These are phyloP conservation scores for Alternaria sp. DNA, from an alignment of 2,329 filamentous ascomycete species.

Conservation along the genomic window DNA sequence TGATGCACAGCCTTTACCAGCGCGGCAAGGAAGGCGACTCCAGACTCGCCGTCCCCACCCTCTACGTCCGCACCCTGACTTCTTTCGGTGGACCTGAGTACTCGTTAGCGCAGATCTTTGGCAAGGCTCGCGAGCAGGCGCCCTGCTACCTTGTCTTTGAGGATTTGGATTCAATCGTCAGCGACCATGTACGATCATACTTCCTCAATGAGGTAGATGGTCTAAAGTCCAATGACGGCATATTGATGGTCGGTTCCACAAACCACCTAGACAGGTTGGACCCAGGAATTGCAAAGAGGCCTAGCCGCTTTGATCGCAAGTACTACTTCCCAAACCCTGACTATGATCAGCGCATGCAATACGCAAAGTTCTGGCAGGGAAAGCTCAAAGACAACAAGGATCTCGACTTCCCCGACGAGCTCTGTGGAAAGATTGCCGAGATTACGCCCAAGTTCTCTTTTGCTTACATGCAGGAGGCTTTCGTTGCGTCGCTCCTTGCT, in stretches of 20 bases:
- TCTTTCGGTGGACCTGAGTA: slow-evolving; percentile 61
- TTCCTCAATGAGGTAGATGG: slow-evolving; percentile 78
- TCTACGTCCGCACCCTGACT: slow-evolving; percentile 59
- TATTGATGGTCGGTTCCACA: slow-evolving; percentile 71
- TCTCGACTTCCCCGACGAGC: slow-evolving; percentile 51
- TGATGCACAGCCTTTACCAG: slow-evolving; percentile 68
- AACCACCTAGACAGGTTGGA: slow-evolving; percentile 71
- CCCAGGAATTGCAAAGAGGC: slow-evolving; percentile 63
- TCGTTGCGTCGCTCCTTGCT: slow-evolving; percentile 49
- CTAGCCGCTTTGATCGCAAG: slow-evolving; percentile 56
- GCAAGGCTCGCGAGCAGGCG: slow-evolving; percentile 65
- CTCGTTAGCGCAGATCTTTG: slow-evolving; percentile 46
- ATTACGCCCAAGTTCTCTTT: slow-evolving; percentile 55
- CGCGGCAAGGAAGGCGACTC: slow-evolving; percentile 48
- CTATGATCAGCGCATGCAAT: slow-evolving; percentile 48
- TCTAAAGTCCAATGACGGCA: slow-evolving; percentile 71
- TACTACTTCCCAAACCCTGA: slow-evolving; percentile 54
- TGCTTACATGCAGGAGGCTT: slow-evolving; percentile 55
- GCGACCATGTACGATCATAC: slow-evolving; percentile 66
- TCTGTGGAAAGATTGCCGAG: slow-evolving; percentile 49
- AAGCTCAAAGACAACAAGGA: slow-evolving; percentile 48
- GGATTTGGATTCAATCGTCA: slow-evolving; percentile 72
- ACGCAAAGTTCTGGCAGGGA: slow-evolving; percentile 54
- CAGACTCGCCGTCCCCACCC: slow-evolving; percentile 60
- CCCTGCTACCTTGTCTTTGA: slow-evolving; percentile 76